Base-by-base conservation (phyloP, 2,329 filamentous ascomycete species). In the Fusarium anguioides region DNA sequence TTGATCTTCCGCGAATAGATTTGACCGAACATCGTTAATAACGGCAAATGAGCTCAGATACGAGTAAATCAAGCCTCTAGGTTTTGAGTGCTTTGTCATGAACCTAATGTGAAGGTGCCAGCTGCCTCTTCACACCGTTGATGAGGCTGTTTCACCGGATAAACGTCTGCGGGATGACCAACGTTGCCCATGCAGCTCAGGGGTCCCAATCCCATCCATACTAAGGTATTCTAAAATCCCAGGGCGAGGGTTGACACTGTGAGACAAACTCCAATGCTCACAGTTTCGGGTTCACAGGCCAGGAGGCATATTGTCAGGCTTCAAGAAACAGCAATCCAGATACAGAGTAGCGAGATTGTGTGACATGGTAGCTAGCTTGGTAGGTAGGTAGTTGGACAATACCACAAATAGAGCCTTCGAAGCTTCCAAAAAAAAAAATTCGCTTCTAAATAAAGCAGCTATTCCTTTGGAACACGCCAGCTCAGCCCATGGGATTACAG, bases 131-230 rank as follows among this genome's bases (percentile, higher is more conserved):
- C 36, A 20, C 17, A 24, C 27, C 31, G 39, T 36, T 37, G 45
- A 56, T 51, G 46, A 62, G 42, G 23, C 42, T 46, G 42, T 44
- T 46, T 44, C 35, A n/a, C 41, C 47, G 35, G 64, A 17, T 52
- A 50, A 56, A 56, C 29, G 26, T 27, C 18, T 41, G n/a, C 49
- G 35, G 51, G 26, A 42, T 24, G n/a, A n/a, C 24, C 47, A 42
- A 40, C 39, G 36, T 46, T 49, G 40, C 49, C 45, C 37, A 55
- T 33, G 20, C 21, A 41, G 35, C 29, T 36, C 53, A 60, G 27
- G 60, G 49, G 46, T 40, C 42, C 36, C 24, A 24, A 42, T 40
- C 42, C 36, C 24, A 24, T 64, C 26, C 23, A 42, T 29, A 26
- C 24, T 9, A n/a, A n/a, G n/a, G n/a, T 26, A 23, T 24, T 42